A percentile compares a stretch with the other conserved stretches of the same genome.
These are phyloP conservation scores for Zygnema circumcarinatum DNA, from an alignment of 139 green algal genomes.

Conservation along the genomic window DNA sequence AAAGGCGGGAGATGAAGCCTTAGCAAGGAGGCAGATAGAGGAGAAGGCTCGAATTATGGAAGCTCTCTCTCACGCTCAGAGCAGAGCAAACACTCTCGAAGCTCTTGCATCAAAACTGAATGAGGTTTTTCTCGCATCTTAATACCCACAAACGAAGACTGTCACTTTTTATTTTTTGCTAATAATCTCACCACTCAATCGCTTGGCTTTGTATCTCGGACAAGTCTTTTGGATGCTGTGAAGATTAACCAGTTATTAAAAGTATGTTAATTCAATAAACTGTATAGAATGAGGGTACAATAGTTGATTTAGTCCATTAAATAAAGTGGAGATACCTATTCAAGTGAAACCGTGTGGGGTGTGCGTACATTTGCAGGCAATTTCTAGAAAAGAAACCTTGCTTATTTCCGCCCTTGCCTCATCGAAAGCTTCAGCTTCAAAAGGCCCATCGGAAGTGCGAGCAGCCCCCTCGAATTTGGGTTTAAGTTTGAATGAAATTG, in stretches of 20 bases:
- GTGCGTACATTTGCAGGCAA: slow-evolving; percentile 13
- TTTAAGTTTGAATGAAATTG: not conserved
- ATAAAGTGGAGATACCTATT: too few species aligned
- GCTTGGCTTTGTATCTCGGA: too few species aligned
- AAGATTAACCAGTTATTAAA: too few species aligned
- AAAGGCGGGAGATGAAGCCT: not conserved
- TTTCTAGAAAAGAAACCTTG: slow-evolving; percentile 1
- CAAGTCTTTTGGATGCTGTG: too few species aligned
- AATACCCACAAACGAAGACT: too few species aligned
- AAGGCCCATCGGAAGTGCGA: not conserved
- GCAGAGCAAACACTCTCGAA: not conserved
- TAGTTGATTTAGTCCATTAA: too few species aligned
- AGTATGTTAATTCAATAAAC: too few species aligned
- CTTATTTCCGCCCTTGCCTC: slow-evolving; percentile 5
- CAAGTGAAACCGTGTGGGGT: too few species aligned
- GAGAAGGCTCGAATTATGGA: slow-evolving; percentile 18
- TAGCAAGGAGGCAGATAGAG: slow-evolving; percentile 1
- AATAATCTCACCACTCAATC: too few species aligned
- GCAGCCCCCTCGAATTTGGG: not conserved
- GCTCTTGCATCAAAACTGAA: not conserved
- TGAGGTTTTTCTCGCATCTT: too few species aligned
- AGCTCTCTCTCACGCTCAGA: not conserved
- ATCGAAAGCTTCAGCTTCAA: not conserved
- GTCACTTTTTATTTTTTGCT: too few species aligned
- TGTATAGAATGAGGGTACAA: too few species aligned